Conservation (phyloP, 179 eudicot genomes). For the Pouteria campechiana region DNA sequence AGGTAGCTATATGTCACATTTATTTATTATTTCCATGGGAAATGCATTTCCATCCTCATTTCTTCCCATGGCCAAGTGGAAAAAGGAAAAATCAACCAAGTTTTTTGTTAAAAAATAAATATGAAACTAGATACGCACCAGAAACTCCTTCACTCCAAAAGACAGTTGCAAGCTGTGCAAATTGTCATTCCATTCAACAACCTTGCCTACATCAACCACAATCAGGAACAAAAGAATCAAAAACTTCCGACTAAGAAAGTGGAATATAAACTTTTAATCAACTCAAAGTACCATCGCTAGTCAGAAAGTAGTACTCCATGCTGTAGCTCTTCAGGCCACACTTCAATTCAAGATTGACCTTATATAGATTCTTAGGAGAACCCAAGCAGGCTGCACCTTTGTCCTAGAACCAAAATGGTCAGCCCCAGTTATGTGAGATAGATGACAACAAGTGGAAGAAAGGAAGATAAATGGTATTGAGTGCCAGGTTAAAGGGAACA, state of each 20-base stretch:
- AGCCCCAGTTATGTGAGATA: no score
- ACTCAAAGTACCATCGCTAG: constrained; percentile 40
- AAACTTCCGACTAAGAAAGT: background rate
- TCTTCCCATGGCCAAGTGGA: no score
- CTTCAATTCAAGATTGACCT: constrained; percentile 60
- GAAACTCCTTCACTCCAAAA: constrained; percentile 85
- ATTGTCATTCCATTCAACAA: constrained; percentile 44
- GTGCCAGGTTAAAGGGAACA: no score
- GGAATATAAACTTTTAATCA: background rate
- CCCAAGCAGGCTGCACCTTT: constrained; percentile 55
- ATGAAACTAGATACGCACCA: constrained; percentile 30
- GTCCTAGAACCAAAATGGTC: constrained; percentile 41
- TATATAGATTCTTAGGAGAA: constrained; percentile 39
- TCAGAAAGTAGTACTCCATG: constrained; percentile 78
- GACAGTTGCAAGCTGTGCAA: constrained; percentile 81
- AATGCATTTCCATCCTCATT: no score
- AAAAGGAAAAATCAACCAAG: no score
- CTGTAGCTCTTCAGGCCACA: constrained; percentile 61
- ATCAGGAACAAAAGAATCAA: background rate
- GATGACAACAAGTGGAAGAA: no score
- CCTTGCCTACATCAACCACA: constrained; percentile 35
- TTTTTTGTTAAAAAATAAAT: background rate
- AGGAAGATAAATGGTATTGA: no score
- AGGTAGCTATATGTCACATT: no score
- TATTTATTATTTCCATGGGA: no score